phyloP scores from a whole-genome alignment of 371 early-diverging fungal genomes.

The Mortierella sp. region DNA sequence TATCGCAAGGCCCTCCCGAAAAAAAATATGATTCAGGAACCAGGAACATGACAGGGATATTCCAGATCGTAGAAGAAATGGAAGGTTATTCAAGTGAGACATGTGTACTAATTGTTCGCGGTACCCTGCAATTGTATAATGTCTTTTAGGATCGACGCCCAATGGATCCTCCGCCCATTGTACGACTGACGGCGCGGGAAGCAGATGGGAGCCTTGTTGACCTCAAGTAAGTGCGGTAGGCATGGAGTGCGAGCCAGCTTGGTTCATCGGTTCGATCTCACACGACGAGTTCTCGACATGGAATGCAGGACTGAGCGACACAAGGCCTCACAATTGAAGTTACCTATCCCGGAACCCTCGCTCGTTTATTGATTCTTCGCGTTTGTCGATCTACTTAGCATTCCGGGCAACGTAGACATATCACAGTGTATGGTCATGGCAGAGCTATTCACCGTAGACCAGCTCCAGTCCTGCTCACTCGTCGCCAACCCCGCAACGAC shows the following conservation, averaged over 20 bases:
- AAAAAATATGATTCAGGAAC: neutral
- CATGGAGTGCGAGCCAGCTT: too few relatives aligned
- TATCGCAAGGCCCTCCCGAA: neutral
- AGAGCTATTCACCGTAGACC: slow-evolving; percentile 68
- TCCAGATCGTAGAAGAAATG: neutral
- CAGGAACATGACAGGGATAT: neutral
- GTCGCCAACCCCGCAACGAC: slow-evolving; percentile 64
- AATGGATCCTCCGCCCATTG: slow-evolving; percentile 69
- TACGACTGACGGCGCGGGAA: slow-evolving; percentile 55
- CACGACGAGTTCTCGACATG: too few relatives aligned
- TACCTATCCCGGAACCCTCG: neutral
- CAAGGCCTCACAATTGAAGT: too few relatives aligned
- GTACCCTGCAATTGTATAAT: neutral
- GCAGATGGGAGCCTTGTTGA: slow-evolving; percentile 49
- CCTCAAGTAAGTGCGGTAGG: slow-evolving; percentile 50
- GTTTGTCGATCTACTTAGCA: neutral
- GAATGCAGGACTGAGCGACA: too few relatives aligned
- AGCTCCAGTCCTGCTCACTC: slow-evolving; percentile 58
- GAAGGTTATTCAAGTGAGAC: neutral
- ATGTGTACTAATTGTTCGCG: neutral
- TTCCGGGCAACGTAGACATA: slow-evolving; percentile 58
- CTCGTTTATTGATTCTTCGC: neutral
- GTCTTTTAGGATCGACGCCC: slow-evolving; percentile 66
- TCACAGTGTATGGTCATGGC: slow-evolving; percentile 71
- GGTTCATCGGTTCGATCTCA: too few relatives aligned